Evolutionary conservation across 495 filamentous ascomycete genomes (phyloP).

Genomic region (Penicillium bialowiezense): DNA sequence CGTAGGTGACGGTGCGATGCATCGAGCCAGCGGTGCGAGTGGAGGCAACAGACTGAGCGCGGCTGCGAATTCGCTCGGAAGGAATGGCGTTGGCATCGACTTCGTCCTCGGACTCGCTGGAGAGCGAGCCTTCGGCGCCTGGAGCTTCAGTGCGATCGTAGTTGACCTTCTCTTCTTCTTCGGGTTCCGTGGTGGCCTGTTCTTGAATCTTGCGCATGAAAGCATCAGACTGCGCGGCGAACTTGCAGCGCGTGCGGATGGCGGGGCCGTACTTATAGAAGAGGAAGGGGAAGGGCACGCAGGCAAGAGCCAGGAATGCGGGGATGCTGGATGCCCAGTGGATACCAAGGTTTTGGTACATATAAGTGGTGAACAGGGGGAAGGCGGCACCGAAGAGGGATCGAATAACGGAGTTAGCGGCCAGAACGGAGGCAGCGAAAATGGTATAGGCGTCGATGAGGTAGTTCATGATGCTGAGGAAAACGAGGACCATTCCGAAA

Average conservation of each 20-base stretch:
- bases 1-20: slow-evolving; percentile 32
- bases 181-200: slow-evolving; percentile 9
- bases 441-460: slow-evolving; percentile 80
- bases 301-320: slow-evolving; percentile 71
- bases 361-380: slow-evolving; percentile 76
- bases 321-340: slow-evolving; percentile 80
- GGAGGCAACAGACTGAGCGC: slow-evolving; percentile 31
- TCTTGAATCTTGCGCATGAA: slow-evolving; percentile 47
- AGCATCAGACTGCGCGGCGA: slow-evolving; percentile 54
- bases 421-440: slow-evolving; percentile 76
- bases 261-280: slow-evolving; percentile 71
- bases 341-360: slow-evolving; percentile 73
- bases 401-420: slow-evolving; percentile 71
- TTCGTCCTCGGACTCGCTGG: slow-evolving; percentile 25
- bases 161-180: slow-evolving; percentile 17
- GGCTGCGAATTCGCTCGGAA: slow-evolving; percentile 29
- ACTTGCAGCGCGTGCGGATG: slow-evolving; percentile 72
- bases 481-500: slow-evolving; percentile 72
- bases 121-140: slow-evolving; percentile 20
- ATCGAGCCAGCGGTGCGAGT: slow-evolving; percentile 26
- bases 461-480: slow-evolving; percentile 73
- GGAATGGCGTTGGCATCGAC: slow-evolving; percentile 18
- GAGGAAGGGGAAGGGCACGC: slow-evolving; percentile 76
- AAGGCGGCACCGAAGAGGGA: slow-evolving; percentile 76
- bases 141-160: slow-evolving; percentile 45